phyloP scores from a whole-genome alignment of 345 rosid species.

The Mallotus nudiflorus region DNA sequence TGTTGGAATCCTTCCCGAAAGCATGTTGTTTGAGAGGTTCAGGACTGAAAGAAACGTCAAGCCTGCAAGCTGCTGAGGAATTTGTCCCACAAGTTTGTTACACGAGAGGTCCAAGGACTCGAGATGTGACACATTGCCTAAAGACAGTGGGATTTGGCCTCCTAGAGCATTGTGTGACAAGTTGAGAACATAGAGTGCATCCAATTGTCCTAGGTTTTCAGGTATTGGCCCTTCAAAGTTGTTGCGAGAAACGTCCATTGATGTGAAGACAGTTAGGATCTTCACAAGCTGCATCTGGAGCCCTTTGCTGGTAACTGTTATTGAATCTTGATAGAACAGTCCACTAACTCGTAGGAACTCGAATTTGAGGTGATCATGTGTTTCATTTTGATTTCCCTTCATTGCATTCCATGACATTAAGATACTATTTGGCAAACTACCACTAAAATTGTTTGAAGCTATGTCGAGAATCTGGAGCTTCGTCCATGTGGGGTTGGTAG shows the following conservation, averaged over 20 bases:
- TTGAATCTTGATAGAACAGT: constrained; percentile 32
- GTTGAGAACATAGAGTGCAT: constrained; percentile 24
- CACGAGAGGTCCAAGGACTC: constrained; percentile 27
- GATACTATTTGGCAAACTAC: constrained; percentile 6
- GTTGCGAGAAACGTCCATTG: constrained; percentile 30
- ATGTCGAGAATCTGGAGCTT: constrained; percentile 45
- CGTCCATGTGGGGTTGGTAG: constrained; percentile 1
- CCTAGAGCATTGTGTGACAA: constrained; percentile 20
- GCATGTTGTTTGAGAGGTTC: constrained; percentile 21
- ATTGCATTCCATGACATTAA: constrained; percentile 38
- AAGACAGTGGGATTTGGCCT: constrained; percentile 13
- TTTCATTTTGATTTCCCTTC: constrained; percentile 21
- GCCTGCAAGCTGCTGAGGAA: constrained; percentile 19
- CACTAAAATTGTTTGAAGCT: constrained; percentile 38
- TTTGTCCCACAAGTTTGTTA: constrained; percentile 12
- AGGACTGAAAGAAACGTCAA: constrained; percentile 20
- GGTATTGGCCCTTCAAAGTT: constrained; percentile 23
- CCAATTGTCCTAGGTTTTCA: constrained; percentile 16
- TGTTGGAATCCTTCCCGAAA: constrained; percentile 11
- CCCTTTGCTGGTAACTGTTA: constrained; percentile 50
- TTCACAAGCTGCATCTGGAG: constrained; percentile 37
- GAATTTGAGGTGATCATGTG: constrained; percentile 26
- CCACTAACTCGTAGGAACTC: not conserved
- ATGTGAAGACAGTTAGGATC: constrained; percentile 43
- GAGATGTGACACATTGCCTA: constrained; percentile 16